Evolutionary conservation across 257 asterid genomes (phyloP), one percentile per base, ranked within the genome.

Genomic region (Agastache rugosa): DNA sequence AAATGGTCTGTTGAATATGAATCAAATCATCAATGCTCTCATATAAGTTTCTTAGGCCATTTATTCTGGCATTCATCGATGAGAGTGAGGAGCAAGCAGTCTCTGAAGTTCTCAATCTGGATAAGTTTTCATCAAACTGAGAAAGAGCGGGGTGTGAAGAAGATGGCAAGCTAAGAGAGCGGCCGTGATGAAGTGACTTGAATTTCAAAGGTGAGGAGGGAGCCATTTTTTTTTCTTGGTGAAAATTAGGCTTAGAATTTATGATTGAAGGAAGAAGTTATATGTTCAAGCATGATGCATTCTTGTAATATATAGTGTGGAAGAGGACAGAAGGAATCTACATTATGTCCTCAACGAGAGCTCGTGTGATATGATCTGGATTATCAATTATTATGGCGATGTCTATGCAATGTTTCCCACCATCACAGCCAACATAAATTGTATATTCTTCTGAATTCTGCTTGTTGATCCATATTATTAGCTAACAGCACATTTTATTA

Each of bases 91-190:
- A 51, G 1, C 72, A 70, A 11, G 83, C 35, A 11, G 78, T 73
- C 59, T 70, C 81, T 0, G 71, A 81, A 58, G 83, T 55, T 53
- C 16, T 56, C 16, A 83, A 58, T 68, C 63, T 58, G 34, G 77
- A 76, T 42, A 81, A 34, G 51, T 20, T 53, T 0, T 83, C 78
- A 11, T 77, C 72, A 9, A 85, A 81, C 14, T 79, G 83, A 47
- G 77, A 77, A 20, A 48, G 15, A 55, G 74, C 5, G 0, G 79
- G 74, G 3, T 55, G 80, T 50, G 77, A 74, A 22, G 8, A 11
- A n/a, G 82, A 71, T 44, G 87, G 87, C 45, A 85, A 83, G 75
- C 87, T 85, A 19, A 84, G 67, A 67, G 87, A 83, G 61, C 80
- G 87, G 67, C 79, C 83, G 53, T 83, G 85, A 16, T 67, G 75